phyloP scores from a whole-genome alignment of 2,329 filamentous ascomycete genomes.

The Lachnellula occidentalis region DNA sequence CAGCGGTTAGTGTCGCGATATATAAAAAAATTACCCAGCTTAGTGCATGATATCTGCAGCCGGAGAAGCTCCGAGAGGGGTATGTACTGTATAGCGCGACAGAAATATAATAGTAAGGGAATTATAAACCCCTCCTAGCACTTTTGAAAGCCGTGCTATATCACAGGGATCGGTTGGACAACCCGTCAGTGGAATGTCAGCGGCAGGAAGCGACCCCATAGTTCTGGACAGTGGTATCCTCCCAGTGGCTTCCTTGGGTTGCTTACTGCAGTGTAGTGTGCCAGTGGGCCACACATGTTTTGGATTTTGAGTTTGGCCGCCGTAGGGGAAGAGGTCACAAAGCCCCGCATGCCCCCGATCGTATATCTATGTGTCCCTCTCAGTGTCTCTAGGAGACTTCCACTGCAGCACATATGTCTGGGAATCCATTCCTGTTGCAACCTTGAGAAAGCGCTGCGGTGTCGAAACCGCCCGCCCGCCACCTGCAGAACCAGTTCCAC shows the following conservation, averaged over 20 bases:
- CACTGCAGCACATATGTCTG: background rate
- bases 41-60: background rate
- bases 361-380: background rate
- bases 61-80: background rate
- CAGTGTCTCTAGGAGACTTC: background rate
- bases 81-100: no score
- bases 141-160: background rate
- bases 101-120: background rate
- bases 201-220: background rate
- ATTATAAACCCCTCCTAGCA: background rate
- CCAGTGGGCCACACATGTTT: background rate
- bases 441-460: background rate
- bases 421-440: background rate
- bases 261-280: background rate
- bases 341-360: background rate
- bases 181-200: background rate
- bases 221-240: background rate
- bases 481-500: background rate
- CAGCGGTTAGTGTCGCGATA: background rate
- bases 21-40: background rate
- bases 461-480: background rate
- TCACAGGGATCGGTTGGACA: background rate
- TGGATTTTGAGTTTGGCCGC: background rate
- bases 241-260: background rate
- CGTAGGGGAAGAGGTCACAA: background rate